A percentile compares a stretch with the other conserved stretches of the same genome.
phyloP scores from a whole-genome alignment of 768 basidiomycete genomes.

The Amanita rubescens region DNA sequence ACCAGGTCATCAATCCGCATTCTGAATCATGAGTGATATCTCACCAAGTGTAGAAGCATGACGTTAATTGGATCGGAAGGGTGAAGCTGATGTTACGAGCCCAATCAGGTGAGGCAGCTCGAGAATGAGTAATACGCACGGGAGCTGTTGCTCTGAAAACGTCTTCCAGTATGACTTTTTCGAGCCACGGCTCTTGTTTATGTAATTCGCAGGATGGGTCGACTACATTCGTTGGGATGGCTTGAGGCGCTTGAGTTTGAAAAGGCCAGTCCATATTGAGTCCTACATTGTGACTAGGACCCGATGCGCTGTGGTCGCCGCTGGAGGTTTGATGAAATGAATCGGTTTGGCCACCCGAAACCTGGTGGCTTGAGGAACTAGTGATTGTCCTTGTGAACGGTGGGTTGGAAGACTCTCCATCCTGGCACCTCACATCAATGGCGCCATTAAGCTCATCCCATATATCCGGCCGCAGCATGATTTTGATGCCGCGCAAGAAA shows the following conservation, averaged over 20 bases:
- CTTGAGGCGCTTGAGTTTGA: not conserved
- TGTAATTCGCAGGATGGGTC: too few relatives aligned
- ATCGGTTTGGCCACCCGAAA: not conserved
- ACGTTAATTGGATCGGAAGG: not conserved
- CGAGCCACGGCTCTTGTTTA: too few relatives aligned
- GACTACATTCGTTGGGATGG: too few relatives aligned
- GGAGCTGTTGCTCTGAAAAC: not conserved
- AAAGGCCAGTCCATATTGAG: too few relatives aligned
- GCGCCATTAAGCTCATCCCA: not conserved
- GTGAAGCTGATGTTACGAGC: not conserved
- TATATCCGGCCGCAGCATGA: not conserved
- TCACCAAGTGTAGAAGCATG: not conserved
- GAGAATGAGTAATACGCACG: not conserved
- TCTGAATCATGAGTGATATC: too few relatives aligned
- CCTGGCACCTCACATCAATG: not conserved
- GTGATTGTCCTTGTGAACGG: too few relatives aligned
- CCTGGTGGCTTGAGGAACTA: not conserved
- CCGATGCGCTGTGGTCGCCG: not conserved
- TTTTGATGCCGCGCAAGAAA: conserved; percentile 3
- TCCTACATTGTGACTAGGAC: too few relatives aligned
- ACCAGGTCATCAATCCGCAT: too few relatives aligned
- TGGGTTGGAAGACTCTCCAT: not conserved
- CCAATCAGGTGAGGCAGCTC: not conserved
- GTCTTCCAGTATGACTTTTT: not conserved
- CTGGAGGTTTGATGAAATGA: not conserved